These are phyloP conservation scores for Backusella parvicylindrica DNA, from an alignment of 192 early-diverging fungal genomes.

Conservation along the genomic window DNA sequence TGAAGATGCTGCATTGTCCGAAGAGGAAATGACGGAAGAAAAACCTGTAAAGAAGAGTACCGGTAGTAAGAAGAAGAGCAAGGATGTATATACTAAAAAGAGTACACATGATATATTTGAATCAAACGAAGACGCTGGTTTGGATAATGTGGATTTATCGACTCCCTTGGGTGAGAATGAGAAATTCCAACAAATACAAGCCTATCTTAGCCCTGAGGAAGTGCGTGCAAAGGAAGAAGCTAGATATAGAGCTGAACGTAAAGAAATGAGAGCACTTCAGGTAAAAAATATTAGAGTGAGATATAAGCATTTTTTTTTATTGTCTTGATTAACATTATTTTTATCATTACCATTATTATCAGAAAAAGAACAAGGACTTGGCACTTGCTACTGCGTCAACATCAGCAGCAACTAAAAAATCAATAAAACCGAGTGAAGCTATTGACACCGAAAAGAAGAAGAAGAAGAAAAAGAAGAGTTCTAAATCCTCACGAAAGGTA, in stretches of 20 bases:
- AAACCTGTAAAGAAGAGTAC: not conserved
- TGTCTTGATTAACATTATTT: not conserved
- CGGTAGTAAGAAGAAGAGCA: conserved; percentile 1
- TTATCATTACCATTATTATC: not conserved
- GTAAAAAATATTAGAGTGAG: not conserved
- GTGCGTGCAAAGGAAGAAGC: conserved; percentile 46
- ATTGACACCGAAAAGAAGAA: conserved; percentile 17
- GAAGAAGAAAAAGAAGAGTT: conserved; percentile 1
- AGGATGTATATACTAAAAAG: conserved; percentile 15
- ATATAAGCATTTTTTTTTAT: not conserved
- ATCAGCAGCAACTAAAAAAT: not conserved
- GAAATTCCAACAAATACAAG: conserved; percentile 46
- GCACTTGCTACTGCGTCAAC: not conserved
- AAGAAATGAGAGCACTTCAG: conserved; percentile 9
- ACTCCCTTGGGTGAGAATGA: conserved; percentile 53
- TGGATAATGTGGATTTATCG: conserved; percentile 50
- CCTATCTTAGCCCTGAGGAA: conserved; percentile 56
- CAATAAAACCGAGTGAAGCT: not conserved
- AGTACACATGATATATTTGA: conserved; percentile 22
- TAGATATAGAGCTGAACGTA: conserved; percentile 30
- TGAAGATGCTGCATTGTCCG: conserved; percentile 51
- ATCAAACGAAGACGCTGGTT: conserved; percentile 27
- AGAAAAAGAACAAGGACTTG: conserved; percentile 6
- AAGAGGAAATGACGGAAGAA: conserved; percentile 31
- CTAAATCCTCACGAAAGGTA: not conserved